phyloP scores from a whole-genome alignment of 2,329 filamentous ascomycete genomes.

The Talaromyces sp. region DNA sequence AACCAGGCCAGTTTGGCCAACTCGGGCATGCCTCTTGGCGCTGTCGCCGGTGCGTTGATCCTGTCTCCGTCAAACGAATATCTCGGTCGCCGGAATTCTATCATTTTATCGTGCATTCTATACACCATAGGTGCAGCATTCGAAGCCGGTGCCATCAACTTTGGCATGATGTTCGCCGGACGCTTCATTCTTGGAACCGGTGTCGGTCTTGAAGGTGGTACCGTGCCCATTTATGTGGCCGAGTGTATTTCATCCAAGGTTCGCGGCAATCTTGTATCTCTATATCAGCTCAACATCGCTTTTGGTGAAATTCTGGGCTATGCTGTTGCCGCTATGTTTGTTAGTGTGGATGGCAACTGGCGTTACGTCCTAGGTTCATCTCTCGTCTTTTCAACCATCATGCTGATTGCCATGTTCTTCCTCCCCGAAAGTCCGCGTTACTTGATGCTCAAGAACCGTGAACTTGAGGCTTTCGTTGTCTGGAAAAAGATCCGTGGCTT shows the following conservation, averaged over 20 bases:
- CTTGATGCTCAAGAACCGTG: constrained; percentile 22
- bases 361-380: constrained; percentile 70
- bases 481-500: constrained; percentile 69
- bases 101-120: constrained; percentile 63
- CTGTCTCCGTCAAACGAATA: constrained; percentile 64
- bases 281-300: constrained; percentile 74
- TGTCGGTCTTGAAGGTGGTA: constrained; percentile 69
- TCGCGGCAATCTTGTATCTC: constrained; percentile 67
- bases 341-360: constrained; percentile 66
- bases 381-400: constrained; percentile 63
- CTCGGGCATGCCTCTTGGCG: constrained; percentile 66
- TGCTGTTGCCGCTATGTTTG: constrained; percentile 67
- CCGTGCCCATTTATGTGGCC: constrained; percentile 69
- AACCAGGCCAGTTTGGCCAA: constrained; percentile 63
- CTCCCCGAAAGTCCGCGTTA: constrained; percentile 25
- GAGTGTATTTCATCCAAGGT: constrained; percentile 62
- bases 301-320: constrained; percentile 71
- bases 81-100: constrained; percentile 63
- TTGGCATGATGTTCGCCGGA: constrained; percentile 65
- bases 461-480: constrained; percentile 24
- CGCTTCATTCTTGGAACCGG: constrained; percentile 66
- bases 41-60: constrained; percentile 64
- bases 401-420: constrained; percentile 57
- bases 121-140: constrained; percentile 68
- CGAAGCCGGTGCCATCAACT: constrained; percentile 64